Percentiles rank a stretch among this genome's conserved stretches.
Evolutionary conservation across 495 filamentous ascomycete genomes (phyloP).

Genomic region (Aspergillus indologenus): DNA sequence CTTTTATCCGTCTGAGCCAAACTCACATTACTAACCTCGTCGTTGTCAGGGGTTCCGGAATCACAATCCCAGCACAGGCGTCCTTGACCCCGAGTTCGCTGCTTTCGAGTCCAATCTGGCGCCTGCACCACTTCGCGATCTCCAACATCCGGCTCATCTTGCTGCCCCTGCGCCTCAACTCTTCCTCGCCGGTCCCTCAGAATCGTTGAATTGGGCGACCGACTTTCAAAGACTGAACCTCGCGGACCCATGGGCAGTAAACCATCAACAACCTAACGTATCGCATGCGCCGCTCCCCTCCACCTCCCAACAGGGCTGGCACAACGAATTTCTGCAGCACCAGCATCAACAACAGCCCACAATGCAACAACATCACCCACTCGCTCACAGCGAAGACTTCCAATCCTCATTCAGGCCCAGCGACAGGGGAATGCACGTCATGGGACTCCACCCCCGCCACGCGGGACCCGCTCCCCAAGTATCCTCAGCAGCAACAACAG

Average conservation of each 20-base stretch:
- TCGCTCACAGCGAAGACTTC: conserved; percentile 21
- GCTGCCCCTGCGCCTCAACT: conserved; percentile 20
- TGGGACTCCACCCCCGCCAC: conserved; percentile 26
- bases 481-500: conserved; percentile 21
- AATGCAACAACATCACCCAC: conserved; percentile 20
- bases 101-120: conserved; percentile 61
- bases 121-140: conserved; percentile 27
- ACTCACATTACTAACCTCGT: conserved; percentile 25
- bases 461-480: conserved; percentile 17
- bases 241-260: conserved; percentile 32
- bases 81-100: conserved; percentile 66
- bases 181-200: conserved; percentile 14
- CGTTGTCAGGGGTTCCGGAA: conserved; percentile 60
- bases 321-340: conserved; percentile 50
- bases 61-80: conserved; percentile 49
- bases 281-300: conserved; percentile 29
- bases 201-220: conserved; percentile 40
- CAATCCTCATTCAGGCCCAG: conserved; percentile 33
- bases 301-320: conserved; percentile 44
- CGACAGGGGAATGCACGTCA: conserved; percentile 29
- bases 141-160: conserved; percentile 34
- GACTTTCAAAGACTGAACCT: conserved; percentile 52
- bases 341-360: conserved; percentile 22
- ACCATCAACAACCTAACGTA: conserved; percentile 33
- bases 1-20: too few relatives aligned